Conservation (phyloP, 1,139 yeast genomes). For the Sugiyamaella grinbergsii region DNA sequence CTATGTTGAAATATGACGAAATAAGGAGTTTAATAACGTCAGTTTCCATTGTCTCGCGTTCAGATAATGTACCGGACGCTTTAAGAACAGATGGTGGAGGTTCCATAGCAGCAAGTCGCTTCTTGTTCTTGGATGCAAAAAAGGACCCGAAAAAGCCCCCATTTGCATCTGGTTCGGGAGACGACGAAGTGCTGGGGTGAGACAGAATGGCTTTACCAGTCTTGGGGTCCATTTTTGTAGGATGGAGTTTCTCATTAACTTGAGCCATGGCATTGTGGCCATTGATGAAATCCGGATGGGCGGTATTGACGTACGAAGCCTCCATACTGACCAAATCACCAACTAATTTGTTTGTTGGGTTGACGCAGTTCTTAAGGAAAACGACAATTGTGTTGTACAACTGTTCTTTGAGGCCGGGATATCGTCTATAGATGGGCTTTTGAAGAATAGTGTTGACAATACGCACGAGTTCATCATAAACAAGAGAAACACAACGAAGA, state of each 20-base stretch:
- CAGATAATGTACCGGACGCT: slow-evolving; percentile 94
- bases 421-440: slow-evolving; percentile 81
- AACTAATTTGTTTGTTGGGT: slow-evolving; percentile 86
- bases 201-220: slow-evolving; percentile 62
- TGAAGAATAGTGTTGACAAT: slow-evolving; percentile 82
- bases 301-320: slow-evolving; percentile 93
- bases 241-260: slow-evolving; percentile 89
- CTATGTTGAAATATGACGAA: slow-evolving; percentile 86
- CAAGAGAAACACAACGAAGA: slow-evolving; percentile 81
- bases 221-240: slow-evolving; percentile 87
- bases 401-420: slow-evolving; percentile 87
- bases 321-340: slow-evolving; percentile 80
- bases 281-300: slow-evolving; percentile 93
- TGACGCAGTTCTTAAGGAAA: slow-evolving; percentile 74
- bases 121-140: slow-evolving; percentile 88
- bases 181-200: slow-evolving; percentile 31
- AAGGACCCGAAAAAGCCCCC: slow-evolving; percentile 93
- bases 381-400: slow-evolving; percentile 77
- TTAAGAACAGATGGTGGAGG: slow-evolving; percentile 95
- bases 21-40: slow-evolving; percentile 93
- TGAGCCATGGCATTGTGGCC: slow-evolving; percentile 96
- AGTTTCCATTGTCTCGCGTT: slow-evolving; percentile 94
- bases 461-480: slow-evolving; percentile 92
- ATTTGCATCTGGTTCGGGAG: slow-evolving; percentile 41
- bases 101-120: slow-evolving; percentile 93